phyloP scores from a whole-genome alignment of 2,329 filamentous ascomycete species.

The Balansia obtecta region DNA sequence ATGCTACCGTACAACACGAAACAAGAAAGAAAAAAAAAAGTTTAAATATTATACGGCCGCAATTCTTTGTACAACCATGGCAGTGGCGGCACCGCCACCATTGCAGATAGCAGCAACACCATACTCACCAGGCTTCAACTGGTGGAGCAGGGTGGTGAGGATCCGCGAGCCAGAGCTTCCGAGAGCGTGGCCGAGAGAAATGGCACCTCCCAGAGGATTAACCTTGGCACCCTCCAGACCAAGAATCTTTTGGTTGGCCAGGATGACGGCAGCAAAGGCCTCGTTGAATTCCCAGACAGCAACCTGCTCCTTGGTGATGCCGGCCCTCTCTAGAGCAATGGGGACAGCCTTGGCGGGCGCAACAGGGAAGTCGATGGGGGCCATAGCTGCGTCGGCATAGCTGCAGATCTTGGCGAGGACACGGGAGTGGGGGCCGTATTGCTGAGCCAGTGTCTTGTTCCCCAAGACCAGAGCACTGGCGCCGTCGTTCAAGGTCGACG shows the following conservation, averaged over 20 bases:
- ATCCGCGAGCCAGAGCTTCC: constrained; percentile 91
- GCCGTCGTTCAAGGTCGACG: constrained; percentile 88
- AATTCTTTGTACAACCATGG: constrained; percentile 78
- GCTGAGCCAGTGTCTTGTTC: constrained; percentile 65
- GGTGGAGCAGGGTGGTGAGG: constrained; percentile 78
- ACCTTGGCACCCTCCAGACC: constrained; percentile 68
- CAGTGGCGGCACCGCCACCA: constrained; percentile 83
- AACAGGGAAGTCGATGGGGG: constrained; percentile 87
- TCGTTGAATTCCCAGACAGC: constrained; percentile 98
- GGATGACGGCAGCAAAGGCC: constrained; percentile 90
- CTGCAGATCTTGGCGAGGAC: constrained; percentile 80
- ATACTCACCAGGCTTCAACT: constrained; percentile 84
- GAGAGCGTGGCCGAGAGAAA: constrained; percentile 81
- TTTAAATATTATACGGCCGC: constrained; percentile 35
- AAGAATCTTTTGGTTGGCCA: constrained; percentile 87
- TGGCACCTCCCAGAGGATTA: constrained; percentile 82
- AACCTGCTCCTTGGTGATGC: constrained; percentile 83
- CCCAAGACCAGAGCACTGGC: constrained; percentile 80
- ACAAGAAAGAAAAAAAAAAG: neutral
- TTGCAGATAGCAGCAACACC: constrained; percentile 96
- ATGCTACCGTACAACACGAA: neutral
- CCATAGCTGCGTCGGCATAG: constrained; percentile 80
- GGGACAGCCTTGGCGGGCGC: constrained; percentile 88
- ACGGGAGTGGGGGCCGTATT: constrained; percentile 66
- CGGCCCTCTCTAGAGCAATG: constrained; percentile 75